Percentiles rank a stretch among this genome's conserved stretches.
phyloP scores from a whole-genome alignment of 306 rosid genomes.

The Echinosophora koreensis region DNA sequence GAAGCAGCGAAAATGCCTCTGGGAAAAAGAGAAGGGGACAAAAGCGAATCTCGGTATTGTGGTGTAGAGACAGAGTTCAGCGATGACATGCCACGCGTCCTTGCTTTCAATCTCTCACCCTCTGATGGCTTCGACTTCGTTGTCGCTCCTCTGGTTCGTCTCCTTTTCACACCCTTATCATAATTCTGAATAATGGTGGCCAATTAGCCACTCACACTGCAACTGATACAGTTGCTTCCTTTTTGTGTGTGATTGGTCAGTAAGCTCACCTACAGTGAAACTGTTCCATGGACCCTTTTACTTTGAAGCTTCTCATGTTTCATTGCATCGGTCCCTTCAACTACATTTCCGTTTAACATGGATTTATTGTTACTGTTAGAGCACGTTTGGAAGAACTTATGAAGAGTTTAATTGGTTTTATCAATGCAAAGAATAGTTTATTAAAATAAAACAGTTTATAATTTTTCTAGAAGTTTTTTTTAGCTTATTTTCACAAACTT shows the following conservation, averaged over 20 bases:
- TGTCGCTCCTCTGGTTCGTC: conserved; percentile 78
- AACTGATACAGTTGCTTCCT: conserved; percentile 52
- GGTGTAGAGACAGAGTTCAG: conserved; percentile 77
- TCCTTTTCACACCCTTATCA: too few relatives aligned
- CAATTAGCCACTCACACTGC: conserved; percentile 88
- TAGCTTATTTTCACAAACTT: too few relatives aligned
- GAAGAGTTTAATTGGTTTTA: too few relatives aligned
- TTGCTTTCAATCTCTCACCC: conserved; percentile 57
- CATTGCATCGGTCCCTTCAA: conserved; percentile 50
- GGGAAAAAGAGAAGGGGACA: conserved; percentile 76
- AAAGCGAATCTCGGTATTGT: conserved; percentile 79
- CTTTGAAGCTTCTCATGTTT: conserved; percentile 57
- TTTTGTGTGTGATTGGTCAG: conserved; percentile 91
- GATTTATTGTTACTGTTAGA: too few relatives aligned
- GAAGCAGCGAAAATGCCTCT: conserved; percentile 69
- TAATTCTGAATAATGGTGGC: conserved; percentile 51
- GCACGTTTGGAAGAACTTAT: too few relatives aligned
- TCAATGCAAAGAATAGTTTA: too few relatives aligned
- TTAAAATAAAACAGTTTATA: too few relatives aligned
- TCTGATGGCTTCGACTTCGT: conserved; percentile 75
- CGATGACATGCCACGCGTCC: conserved; percentile 76
- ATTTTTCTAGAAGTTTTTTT: too few relatives aligned
- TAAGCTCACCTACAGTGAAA: conserved; percentile 74
- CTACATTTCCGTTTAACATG: conserved; percentile 42
- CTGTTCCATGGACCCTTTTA: conserved; percentile 36